phyloP scores from a whole-genome alignment of 2,329 filamentous ascomycete species.

The Decorospora gaudefroyi region DNA sequence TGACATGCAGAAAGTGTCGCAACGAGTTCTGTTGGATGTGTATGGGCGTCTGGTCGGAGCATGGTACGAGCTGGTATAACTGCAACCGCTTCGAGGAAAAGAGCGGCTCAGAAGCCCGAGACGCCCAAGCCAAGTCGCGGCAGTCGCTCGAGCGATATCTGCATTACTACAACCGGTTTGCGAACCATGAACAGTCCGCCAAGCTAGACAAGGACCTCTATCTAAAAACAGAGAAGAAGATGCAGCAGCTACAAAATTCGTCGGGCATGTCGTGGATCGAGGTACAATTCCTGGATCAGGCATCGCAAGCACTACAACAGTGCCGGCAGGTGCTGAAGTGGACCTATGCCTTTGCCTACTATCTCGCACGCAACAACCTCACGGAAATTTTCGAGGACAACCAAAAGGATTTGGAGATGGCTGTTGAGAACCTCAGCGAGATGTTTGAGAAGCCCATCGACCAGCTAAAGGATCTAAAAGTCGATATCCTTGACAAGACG shows the following conservation, averaged over 20 bases:
- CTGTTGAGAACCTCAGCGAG: slow-evolving; percentile 93
- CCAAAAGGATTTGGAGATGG: slow-evolving; percentile 96
- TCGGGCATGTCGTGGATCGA: slow-evolving; percentile 99
- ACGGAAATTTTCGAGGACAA: slow-evolving; percentile 99
- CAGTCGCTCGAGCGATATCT: slow-evolving; percentile 94
- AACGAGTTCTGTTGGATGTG: slow-evolving; percentile 99
- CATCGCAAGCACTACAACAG: slow-evolving; percentile 89
- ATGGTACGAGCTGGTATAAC: slow-evolving; percentile 99
- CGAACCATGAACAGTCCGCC: slow-evolving; percentile 97
- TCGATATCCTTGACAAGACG: slow-evolving; percentile 98
- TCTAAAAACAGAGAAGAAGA: slow-evolving; percentile 97
- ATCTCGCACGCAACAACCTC: slow-evolving; percentile 91
- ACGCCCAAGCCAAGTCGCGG: slow-evolving; percentile 87
- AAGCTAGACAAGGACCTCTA: slow-evolving; percentile 96
- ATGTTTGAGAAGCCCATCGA: slow-evolving; percentile 98
- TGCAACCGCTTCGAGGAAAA: slow-evolving; percentile 98
- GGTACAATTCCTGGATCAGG: slow-evolving; percentile 93
- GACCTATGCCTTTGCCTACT: slow-evolving; percentile 99
- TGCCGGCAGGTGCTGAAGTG: slow-evolving; percentile 99
- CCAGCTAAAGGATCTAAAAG: slow-evolving; percentile 83
- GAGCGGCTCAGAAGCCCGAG: slow-evolving; percentile 85
- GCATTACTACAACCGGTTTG: slow-evolving; percentile 98
- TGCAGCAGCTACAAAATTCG: slow-evolving; percentile 90
- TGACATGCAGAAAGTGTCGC: slow-evolving; percentile 95
- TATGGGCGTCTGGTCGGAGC: slow-evolving; percentile 98